These are phyloP conservation scores for Amanita molliuscula DNA, from an alignment of 768 basidiomycete genomes.

Conservation along the genomic window DNA sequence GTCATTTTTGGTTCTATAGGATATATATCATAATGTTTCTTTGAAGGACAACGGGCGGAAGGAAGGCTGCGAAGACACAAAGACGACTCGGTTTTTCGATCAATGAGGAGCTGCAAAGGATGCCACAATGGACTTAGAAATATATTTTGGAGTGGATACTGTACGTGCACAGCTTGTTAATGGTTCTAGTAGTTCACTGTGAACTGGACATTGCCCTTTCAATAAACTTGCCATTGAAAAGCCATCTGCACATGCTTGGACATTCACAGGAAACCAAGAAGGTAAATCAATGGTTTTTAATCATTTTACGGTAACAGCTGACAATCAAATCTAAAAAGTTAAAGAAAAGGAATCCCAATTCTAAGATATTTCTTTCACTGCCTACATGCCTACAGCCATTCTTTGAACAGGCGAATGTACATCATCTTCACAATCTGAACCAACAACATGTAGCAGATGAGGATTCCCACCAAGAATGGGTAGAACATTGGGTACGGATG, in stretches of 20 bases:
- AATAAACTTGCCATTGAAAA: too few species aligned
- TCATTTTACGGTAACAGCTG: not conserved
- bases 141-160: not conserved
- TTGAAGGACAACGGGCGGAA: slow-evolving; percentile 71
- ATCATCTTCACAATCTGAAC: slow-evolving; percentile 2
- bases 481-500: slow-evolving; percentile 2
- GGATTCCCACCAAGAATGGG: not conserved
- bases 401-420: slow-evolving; percentile 1
- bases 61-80: slow-evolving; percentile 84
- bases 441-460: not conserved
- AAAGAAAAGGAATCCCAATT: not conserved
- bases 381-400: not conserved
- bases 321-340: not conserved
- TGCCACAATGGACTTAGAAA: slow-evolving; percentile 4
- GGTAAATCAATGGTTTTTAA: too few species aligned
- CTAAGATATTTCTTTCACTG: not conserved
- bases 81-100: slow-evolving; percentile 76
- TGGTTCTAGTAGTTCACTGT: not conserved
- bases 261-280: too few species aligned
- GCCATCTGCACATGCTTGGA: too few species aligned
- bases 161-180: not conserved
- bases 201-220: not conserved
- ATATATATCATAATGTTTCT: slow-evolving; percentile 2
- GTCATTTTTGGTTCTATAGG: slow-evolving; percentile 13
- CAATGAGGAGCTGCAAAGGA: slow-evolving; percentile 41